Evolutionary conservation across 257 asterid species (phyloP).

Genomic region (Przewalskia tangutica): DNA sequence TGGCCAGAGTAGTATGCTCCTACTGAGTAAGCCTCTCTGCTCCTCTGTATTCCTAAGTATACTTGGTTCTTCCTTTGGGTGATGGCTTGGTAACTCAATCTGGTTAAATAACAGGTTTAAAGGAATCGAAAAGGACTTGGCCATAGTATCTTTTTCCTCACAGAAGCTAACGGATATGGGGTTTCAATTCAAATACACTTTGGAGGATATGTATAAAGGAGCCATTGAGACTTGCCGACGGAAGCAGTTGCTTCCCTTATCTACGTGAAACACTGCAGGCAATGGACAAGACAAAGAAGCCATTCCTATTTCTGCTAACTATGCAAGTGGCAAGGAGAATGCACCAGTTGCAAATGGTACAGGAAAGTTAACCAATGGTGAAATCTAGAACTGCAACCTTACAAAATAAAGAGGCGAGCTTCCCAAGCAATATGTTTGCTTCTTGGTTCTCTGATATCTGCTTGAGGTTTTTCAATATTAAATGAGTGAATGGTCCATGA

Average conservation of each 20-base stretch:
- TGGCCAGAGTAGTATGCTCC: constrained; percentile 93
- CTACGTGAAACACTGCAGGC: constrained; percentile 25
- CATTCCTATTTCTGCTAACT: not conserved
- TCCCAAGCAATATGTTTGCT: not conserved
- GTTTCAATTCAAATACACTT: constrained; percentile 56
- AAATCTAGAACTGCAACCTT: not conserved
- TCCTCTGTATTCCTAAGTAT: not conserved
- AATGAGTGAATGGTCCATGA: not conserved
- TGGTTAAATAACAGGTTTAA: constrained; percentile 44
- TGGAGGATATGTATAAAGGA: constrained; percentile 76
- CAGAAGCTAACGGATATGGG: constrained; percentile 64
- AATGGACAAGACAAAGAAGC: constrained; percentile 27
- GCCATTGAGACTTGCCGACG: constrained; percentile 70
- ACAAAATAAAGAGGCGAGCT: not conserved
- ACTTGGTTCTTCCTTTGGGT: not conserved
- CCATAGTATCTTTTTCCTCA: constrained; percentile 61
- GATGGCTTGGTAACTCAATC: not conserved
- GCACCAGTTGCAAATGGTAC: constrained; percentile 5
- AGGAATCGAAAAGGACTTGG: constrained; percentile 63
- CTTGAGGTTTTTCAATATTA: not conserved
- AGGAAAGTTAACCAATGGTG: not conserved
- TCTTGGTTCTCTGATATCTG: not conserved
- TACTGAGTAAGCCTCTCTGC: constrained; percentile 37
- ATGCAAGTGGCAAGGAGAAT: constrained; percentile 10
- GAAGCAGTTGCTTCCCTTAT: constrained; percentile 62